phyloP scores from a whole-genome alignment of 2,329 filamentous ascomycete species.

The Harringtonia aguacate region DNA sequence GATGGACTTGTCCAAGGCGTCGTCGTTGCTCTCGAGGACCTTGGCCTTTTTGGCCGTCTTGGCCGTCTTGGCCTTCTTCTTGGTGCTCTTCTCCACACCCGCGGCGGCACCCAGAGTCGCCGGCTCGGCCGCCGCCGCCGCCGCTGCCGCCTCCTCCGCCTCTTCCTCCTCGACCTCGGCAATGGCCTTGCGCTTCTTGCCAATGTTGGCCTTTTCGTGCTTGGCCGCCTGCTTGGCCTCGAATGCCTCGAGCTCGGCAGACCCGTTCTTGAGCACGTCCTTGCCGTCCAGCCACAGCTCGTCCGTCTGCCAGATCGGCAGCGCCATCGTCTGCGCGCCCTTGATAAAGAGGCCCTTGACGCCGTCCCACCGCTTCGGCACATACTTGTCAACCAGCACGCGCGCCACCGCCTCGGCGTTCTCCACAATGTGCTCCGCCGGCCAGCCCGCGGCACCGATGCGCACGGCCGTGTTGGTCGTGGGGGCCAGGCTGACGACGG shows the following conservation, averaged over 20 bases:
- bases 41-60: conserved; percentile 36
- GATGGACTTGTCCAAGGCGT: conserved; percentile 42
- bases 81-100: conserved; percentile 32
- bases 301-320: conserved; percentile 90
- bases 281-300: conserved; percentile 80
- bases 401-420: conserved; percentile 67
- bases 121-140: conserved; percentile 12
- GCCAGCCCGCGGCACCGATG: conserved; percentile 66
- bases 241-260: conserved; percentile 35
- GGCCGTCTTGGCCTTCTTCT: conserved; percentile 41
- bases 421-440: conserved; percentile 62
- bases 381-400: conserved; percentile 64
- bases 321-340: conserved; percentile 72
- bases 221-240: conserved; percentile 20
- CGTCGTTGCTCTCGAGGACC: conserved; percentile 34
- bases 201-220: conserved; percentile 43
- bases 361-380: conserved; percentile 81
- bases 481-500: conserved; percentile 69
- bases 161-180: conserved; percentile 18
- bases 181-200: conserved; percentile 53
- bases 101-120: conserved; percentile 27
- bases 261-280: conserved; percentile 51
- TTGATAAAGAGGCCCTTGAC: conserved; percentile 82
- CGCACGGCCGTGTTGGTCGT: conserved; percentile 71
- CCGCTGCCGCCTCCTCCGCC: too few relatives aligned